Evolutionary conservation across 1,284 basidiomycete species (phyloP), one percentile per base, ranked within the genome.

Genomic region (Phylloboletellus chloephorus): DNA sequence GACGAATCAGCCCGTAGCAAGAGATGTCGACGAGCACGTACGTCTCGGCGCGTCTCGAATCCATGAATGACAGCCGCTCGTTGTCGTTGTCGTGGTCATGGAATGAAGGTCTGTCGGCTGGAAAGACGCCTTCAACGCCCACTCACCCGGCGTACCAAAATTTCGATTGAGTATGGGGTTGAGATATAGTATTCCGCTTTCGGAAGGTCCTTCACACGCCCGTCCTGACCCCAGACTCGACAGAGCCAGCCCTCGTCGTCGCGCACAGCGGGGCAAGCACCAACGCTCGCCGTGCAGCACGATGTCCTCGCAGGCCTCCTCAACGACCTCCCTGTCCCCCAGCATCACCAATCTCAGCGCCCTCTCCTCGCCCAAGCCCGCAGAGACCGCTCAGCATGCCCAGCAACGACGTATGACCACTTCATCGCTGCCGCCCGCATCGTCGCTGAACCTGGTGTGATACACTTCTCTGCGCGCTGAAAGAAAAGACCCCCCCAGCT

Each of bases 11-110:
- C 28, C 6, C 5, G 21, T 43, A 12, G 24, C 9, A 16, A 26
- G 13, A 24, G 20, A 32, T 26, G 29, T 15, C 8, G 11, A 33
- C 8, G 2, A 23, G 31, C 12, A 52, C 74, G 23, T 60, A 79
- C 77, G 76, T 79, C 64, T 75, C 67, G 64, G 71, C 70, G 70
- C 77, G 71, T 62, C 67, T 68, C 46, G 69, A 60, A 55, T 78
- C 75, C 78, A 79, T 79, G 47, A 24, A 32, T 46, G 43, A 33
- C 41, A 24, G 40, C 45, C 35, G 36, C 46, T 46, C 48, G 50
- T 58, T 47, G 54, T 46, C 48, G 50, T 58, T 47, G 54, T 61
- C 46, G 58, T 63, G 57, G 53, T 56, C 62, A 64, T 64, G 58
- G 52, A 61, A 47, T 33, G 26, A 47, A 29, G 29, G 44, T 23